Evolutionary conservation across 768 basidiomycete species (phyloP), one percentile per base, ranked within the genome.

Genomic region (Amanita molliuscula): DNA sequence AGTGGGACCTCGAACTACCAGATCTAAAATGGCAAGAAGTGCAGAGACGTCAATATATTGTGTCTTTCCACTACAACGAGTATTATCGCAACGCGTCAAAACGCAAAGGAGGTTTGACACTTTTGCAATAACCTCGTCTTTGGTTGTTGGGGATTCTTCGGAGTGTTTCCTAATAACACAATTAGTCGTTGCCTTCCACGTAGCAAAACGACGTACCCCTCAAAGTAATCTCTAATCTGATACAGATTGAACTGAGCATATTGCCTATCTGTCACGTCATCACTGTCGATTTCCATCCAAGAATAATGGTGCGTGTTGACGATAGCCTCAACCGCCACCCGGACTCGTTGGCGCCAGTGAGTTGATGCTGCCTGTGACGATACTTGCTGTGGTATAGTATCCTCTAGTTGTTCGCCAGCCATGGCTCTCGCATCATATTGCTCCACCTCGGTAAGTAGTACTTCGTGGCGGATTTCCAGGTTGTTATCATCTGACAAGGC

Each of bases 251-350:
- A 68, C 28, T 61, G 52, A 18, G 68, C 66, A 41, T 74, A 76
- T 15, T 72, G 61, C 4, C 61, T 56, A 34, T 77, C 71, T 1
- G 68, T 55, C 16, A 73, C 57, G 7, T 58, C 61, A 37, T 69
- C 67, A 42, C 9, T 20, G 11, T 79, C 78, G 42, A 76, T 74
- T 21, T 76, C 75, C 71, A 76, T 78, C 82, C 79, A 83, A 10
- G 66, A 57, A 6, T 77, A 56, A 1, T 68, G 59, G 50, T 74
- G 70, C 16, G 75, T 73, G 48, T 66, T 56, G 16, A 78, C 65
- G 36, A 83, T 65, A 1, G 66, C 61, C 49, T 65, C 58, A 18
- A 71, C 57, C 8, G 69, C 54, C 21, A 53, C 54, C 52, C 57
- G 62, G 23, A 69, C 58, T 34, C 54, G 59, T 59, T 62, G 59